Base-by-base conservation (phyloP, 1,284 basidiomycete species). In the Puccinia triticina region DNA sequence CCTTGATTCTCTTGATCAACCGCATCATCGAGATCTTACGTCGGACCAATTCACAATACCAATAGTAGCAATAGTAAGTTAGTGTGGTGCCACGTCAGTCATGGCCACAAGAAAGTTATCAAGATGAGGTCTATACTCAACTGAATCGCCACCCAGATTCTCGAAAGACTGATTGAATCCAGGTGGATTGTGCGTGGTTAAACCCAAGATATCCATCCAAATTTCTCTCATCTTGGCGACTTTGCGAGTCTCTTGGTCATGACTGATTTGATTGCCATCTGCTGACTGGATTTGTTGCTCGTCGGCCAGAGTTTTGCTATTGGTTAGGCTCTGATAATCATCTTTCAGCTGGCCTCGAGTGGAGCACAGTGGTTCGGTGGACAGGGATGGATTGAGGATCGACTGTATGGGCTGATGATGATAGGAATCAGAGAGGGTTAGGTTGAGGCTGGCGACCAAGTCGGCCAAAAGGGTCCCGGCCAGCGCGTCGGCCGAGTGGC, bases 81-180 rank as follows among this genome's bases (percentile, higher is more conserved):
- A 50, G 50, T 48, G n/a, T 10, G 37, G 34, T 57, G 32, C 64
- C 18, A 21, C 14, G 43, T 48, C 29, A 50, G 69, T 12, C 66
- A 34, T 71, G 11, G 32, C 37, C n/a, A 40, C 12, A 16, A 26
- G 50, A 46, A 21, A 48, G 18, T 14, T 26, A 72, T 72, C 2
- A 29, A 57, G 26, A 57, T 8, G 26, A 5, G 26, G 55, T 21
- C 18, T 23, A 29, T 32, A 74, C 72, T 53, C 21, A 74, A 85
- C 85, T 74, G 85, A 85, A 40, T 85, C 84, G 8, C 85, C 85
- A n/a, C 85, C 85, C 7, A 85, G 71, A 10, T 83, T 82, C 26
- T 82, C 82, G n/a, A 85, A 85, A 37, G 69, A 72, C 32, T 83
- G 82, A 21, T 83, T 66, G 23, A 53, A 29, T 0, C 59, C 77